phyloP scores from a whole-genome alignment of 192 early-diverging fungal species.

The Backusella morwellensis region DNA sequence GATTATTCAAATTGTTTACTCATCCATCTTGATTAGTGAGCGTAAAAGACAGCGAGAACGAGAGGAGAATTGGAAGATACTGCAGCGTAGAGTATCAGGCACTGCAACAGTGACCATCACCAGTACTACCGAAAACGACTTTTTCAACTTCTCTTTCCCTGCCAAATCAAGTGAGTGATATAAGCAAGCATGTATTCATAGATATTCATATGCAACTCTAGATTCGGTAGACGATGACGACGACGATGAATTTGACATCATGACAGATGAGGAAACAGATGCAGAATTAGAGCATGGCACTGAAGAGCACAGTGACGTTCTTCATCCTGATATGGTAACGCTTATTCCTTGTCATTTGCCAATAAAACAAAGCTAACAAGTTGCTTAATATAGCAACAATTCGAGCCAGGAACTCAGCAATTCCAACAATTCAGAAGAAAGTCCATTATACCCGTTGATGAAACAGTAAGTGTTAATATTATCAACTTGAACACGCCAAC shows the following conservation, averaged over 20 bases:
- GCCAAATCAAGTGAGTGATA: neutral
- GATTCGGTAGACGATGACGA: constrained; percentile 3
- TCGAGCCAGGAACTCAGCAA: constrained; percentile 40
- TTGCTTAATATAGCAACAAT: constrained; percentile 39
- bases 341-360: neutral
- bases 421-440: constrained; percentile 58
- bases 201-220: neutral
- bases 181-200: neutral
- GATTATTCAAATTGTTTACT: no score
- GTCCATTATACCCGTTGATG: constrained; percentile 65
- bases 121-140: neutral
- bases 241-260: constrained; percentile 9
- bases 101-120: constrained; percentile 3
- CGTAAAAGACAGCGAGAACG: constrained; percentile 80
- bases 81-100: constrained; percentile 55
- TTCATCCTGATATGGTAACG: constrained; percentile 33
- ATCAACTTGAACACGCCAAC: neutral
- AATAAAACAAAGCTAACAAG: neutral
- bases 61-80: constrained; percentile 78
- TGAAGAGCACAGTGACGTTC: constrained; percentile 16
- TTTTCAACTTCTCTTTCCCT: constrained; percentile 13
- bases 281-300: constrained; percentile 15
- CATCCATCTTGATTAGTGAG: constrained; percentile 51
- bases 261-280: constrained; percentile 15
- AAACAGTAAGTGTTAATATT: constrained; percentile 36